Evolutionary conservation across 2,329 filamentous ascomycete species (phyloP).

Genomic region (Penicillium sp.): DNA sequence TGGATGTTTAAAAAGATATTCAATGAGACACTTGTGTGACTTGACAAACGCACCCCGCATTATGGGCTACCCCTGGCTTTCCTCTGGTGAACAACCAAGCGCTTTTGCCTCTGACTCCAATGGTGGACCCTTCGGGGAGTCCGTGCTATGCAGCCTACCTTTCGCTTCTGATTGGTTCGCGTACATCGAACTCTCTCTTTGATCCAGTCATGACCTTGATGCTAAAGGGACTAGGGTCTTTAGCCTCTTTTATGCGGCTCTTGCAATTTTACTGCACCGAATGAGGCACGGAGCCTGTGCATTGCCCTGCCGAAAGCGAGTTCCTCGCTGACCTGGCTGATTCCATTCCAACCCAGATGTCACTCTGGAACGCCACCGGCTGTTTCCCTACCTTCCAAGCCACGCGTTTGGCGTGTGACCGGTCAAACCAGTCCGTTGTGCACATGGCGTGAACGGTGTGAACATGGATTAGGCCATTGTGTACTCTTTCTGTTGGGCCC

Average conservation of each 20-base stretch:
- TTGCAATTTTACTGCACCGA: slow-evolving; percentile 11
- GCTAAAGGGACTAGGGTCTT: slow-evolving; percentile 5
- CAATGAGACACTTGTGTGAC: not conserved
- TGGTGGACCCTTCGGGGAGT: not conserved
- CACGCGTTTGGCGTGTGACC: not conserved
- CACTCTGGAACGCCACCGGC: slow-evolving; percentile 2
- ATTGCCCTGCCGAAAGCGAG: not conserved
- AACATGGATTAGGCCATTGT: not conserved
- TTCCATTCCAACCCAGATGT: not conserved
- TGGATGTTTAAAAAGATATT: not conserved
- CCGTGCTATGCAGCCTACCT: not conserved
- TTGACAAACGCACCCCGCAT: not conserved
- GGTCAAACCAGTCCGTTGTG: not conserved
- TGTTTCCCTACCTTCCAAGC: not conserved
- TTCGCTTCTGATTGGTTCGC: slow-evolving; percentile 3
- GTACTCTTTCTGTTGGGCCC: not conserved
- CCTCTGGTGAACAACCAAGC: not conserved
- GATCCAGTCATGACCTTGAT: slow-evolving; percentile 9
- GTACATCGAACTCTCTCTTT: not conserved
- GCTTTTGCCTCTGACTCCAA: not conserved
- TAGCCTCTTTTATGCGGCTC: slow-evolving; percentile 22
- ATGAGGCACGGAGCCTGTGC: not conserved
- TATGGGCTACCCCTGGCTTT: not conserved
- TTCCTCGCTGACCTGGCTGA: not conserved
- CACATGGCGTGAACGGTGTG: not conserved